Evolutionary conservation across 2,329 filamentous ascomycete genomes (phyloP), one percentile per base, ranked within the genome.

Genomic region (Beauveria scarabaeidicola): DNA sequence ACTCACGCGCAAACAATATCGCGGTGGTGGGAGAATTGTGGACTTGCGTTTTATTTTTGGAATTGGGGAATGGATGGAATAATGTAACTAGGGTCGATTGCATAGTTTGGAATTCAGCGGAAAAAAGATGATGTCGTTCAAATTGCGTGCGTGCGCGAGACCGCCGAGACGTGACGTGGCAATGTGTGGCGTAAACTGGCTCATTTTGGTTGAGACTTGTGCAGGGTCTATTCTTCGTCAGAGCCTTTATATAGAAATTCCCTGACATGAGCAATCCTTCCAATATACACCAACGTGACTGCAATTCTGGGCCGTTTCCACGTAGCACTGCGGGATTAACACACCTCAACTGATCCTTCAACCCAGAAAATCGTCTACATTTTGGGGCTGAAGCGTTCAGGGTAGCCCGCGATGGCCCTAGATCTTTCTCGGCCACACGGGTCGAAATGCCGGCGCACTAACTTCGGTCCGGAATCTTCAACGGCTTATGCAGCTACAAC

Each of bases 101-200:
- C 46, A 52, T 58, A 58, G 55, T 58, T 52, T 52, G 52, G 55
- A 58, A 58, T 58, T 17, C 25, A 58, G 46, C n/a, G 55, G 23
- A 17, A 11, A 51, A 44, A 19, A 51, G 41, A 13, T 29, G n/a
- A 21, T 17, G 3, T 41, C 3, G 5, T 5, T 23, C 15, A 3
- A 21, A n/a, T 19, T 10, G 10, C 27, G 47, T 32, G 17, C 11
- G 2, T 8, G 11, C 13, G 52, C 9, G 11, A n/a, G n/a, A n/a
- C n/a, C n/a, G n/a, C n/a, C n/a, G n/a, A n/a, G n/a, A 23, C 11
- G 32, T 57, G 43, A 25, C 5, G 38, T 29, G 21, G 19, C 3
- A 10, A 19, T 43, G 21, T 52, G n/a, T 17, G 36, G 8, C 29
- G 29, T 32, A 13, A 5, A 13, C 4, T 5, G 11, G 11, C 29